phyloP scores from a whole-genome alignment of 768 basidiomycete species.

The Calvatia gigantea region DNA sequence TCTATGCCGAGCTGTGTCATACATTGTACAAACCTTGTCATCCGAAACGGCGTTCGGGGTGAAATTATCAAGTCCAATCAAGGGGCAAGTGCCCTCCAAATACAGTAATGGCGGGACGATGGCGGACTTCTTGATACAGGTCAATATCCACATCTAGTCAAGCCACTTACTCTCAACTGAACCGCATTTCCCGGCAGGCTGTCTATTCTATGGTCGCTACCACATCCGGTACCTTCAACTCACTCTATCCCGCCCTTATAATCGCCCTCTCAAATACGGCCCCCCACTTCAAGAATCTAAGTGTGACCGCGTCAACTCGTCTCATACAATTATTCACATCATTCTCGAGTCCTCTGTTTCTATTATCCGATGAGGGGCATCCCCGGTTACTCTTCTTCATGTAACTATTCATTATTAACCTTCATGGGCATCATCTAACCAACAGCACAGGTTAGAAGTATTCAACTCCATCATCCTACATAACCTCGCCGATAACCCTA shows the following conservation, averaged over 20 bases:
- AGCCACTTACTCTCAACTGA: conserved; percentile 14
- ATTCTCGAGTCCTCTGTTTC: conserved; percentile 85
- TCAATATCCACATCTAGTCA: conserved; percentile 29
- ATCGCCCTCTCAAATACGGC: conserved; percentile 88
- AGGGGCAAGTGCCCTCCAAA: conserved; percentile 66
- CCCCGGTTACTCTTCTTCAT: conserved; percentile 91
- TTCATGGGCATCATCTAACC: background rate
- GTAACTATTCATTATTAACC: conserved; percentile 31
- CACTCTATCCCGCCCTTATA: conserved; percentile 88
- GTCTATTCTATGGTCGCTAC: conserved; percentile 89
- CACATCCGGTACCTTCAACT: conserved; percentile 76
- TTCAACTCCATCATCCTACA: conserved; percentile 84
- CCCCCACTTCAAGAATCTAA: conserved; percentile 80
- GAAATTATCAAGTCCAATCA: conserved; percentile 64
- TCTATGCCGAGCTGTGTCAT: conserved; percentile 83
- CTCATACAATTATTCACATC: conserved; percentile 88
- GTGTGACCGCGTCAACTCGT: conserved; percentile 76
- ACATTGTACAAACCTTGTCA: conserved; percentile 88
- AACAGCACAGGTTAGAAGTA: conserved; percentile 67
- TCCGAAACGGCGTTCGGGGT: conserved; percentile 76
- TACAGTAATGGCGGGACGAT: conserved; percentile 71
- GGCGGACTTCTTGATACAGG: conserved; percentile 87
- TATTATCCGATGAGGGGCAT: conserved; percentile 93
- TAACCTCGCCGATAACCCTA: conserved; percentile 80
- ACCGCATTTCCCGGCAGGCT: conserved; percentile 55